Conservation (phyloP, 1,139 yeast genomes). For the Yamadazyma atlantica region DNA sequence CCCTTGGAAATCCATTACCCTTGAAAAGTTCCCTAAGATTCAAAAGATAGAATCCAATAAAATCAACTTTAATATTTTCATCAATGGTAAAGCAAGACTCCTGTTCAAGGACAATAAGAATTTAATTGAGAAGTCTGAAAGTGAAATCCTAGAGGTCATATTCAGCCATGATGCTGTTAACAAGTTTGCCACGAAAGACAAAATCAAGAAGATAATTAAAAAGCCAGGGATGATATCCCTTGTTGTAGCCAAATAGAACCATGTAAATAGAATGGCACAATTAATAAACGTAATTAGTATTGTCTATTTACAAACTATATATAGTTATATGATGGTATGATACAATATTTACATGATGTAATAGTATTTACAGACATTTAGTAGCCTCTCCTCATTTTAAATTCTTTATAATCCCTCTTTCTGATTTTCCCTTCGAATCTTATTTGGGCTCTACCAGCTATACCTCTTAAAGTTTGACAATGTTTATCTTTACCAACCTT, state of each 20-base stretch:
- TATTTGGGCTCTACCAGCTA: constrained; percentile 33
- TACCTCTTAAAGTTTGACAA: constrained; percentile 36
- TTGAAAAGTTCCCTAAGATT: constrained; percentile 51
- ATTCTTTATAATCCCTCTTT: constrained; percentile 31
- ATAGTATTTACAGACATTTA: constrained; percentile 9
- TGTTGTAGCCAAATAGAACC: constrained; percentile 12
- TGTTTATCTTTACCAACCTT: constrained; percentile 48
- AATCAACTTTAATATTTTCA: constrained; percentile 51
- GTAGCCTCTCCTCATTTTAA: constrained; percentile 33
- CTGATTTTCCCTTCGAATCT: constrained; percentile 42
- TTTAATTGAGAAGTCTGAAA: constrained; percentile 29
- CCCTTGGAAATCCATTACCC: constrained; percentile 55
- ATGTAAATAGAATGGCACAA: constrained; percentile 4
- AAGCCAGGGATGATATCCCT: constrained; percentile 32
- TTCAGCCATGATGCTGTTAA: constrained; percentile 11
- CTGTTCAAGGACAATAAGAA: constrained; percentile 37
- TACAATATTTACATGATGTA: constrained; percentile 6
- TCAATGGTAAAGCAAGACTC: constrained; percentile 69
- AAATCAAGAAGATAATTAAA: constrained; percentile 22
- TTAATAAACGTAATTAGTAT: constrained; percentile 8
- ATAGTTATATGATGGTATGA: neutral
- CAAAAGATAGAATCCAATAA: constrained; percentile 36
- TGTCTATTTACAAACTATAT: constrained; percentile 16
- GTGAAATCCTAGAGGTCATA: constrained; percentile 18
- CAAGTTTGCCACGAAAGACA: constrained; percentile 10